Evolutionary conservation across 176 grass and related monocot genomes (phyloP).

Genomic region (Canna indica): DNA sequence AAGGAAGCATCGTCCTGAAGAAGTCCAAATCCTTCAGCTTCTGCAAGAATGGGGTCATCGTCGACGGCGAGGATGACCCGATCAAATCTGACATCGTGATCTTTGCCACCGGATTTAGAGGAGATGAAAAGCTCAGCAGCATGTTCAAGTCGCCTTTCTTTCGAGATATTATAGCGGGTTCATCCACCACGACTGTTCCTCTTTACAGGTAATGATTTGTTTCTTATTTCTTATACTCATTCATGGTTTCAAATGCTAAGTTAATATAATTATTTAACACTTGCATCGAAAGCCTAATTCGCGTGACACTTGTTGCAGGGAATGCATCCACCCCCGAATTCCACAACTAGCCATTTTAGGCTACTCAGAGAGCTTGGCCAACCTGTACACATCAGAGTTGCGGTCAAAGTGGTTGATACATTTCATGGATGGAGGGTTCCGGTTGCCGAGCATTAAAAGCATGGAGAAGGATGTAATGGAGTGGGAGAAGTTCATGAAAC

Average conservation of each 20-base stretch:
- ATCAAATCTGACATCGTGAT: background rate
- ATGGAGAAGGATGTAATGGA: background rate
- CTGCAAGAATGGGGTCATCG: slow-evolving; percentile 39
- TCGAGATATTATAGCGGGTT: too few relatives aligned
- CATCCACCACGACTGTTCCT: too few relatives aligned
- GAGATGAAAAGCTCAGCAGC: too few relatives aligned
- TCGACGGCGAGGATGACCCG: slow-evolving; percentile 25
- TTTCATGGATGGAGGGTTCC: background rate
- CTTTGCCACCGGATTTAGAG: too few relatives aligned
- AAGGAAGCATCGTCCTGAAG: slow-evolving; percentile 51
- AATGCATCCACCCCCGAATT: slow-evolving; percentile 15
- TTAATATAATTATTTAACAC: too few relatives aligned
- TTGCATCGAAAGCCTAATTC: too few relatives aligned
- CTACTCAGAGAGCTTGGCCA: background rate
- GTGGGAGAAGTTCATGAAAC: slow-evolving; percentile 10
- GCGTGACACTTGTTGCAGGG: background rate
- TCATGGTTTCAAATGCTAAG: too few relatives aligned
- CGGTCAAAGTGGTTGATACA: background rate
- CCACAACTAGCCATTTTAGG: slow-evolving; percentile 2
- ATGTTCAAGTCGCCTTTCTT: too few relatives aligned
- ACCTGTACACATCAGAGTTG: background rate
- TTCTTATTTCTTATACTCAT: too few relatives aligned
- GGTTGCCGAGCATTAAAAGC: background rate
- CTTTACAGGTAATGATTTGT: too few relatives aligned
- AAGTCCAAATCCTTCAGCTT: slow-evolving; percentile 42